These are phyloP conservation scores for Daphne laureola DNA, from an alignment of 441 rosid genomes.

Conservation along the genomic window DNA sequence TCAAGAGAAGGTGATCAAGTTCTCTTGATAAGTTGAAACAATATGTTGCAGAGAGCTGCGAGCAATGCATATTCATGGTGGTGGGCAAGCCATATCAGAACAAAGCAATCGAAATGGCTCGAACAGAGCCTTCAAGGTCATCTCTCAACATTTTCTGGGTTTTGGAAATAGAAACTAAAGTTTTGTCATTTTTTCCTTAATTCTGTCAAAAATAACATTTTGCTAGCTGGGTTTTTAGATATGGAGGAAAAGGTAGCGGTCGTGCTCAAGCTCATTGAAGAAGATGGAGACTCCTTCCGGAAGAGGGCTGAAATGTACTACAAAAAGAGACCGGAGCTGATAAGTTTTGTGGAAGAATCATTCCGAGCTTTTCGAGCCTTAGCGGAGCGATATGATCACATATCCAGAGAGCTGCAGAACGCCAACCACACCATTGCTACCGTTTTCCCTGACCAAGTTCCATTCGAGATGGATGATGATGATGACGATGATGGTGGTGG, in stretches of 20 bases:
- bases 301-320: conserved; percentile 91
- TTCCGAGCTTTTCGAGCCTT: conserved; percentile 72
- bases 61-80: conserved; percentile 96
- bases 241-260: conserved; percentile 65
- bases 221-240: conserved; percentile 28
- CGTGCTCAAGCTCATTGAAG: conserved; percentile 60
- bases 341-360: conserved; percentile 66
- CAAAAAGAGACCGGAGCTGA: conserved; percentile 75
- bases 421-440: conserved; percentile 84
- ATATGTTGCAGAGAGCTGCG: conserved; percentile 93
- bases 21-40: not conserved
- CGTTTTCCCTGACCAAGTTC: conserved; percentile 74
- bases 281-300: conserved; percentile 87
- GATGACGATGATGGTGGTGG: conserved; percentile 27
- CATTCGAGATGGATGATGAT: conserved; percentile 50
- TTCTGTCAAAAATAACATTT: no score
- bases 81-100: conserved; percentile 98
- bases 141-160: not conserved
- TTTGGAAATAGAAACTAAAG: no score
- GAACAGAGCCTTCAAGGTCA: conserved; percentile 83
- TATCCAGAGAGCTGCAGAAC: conserved; percentile 81
- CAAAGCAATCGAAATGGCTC: conserved; percentile 98
- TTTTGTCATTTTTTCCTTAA: no score
- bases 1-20: not conserved
- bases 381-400: conserved; percentile 76